Evolutionary conservation across 441 rosid genomes (phyloP).

Genomic region (Gossypium trilobum): DNA sequence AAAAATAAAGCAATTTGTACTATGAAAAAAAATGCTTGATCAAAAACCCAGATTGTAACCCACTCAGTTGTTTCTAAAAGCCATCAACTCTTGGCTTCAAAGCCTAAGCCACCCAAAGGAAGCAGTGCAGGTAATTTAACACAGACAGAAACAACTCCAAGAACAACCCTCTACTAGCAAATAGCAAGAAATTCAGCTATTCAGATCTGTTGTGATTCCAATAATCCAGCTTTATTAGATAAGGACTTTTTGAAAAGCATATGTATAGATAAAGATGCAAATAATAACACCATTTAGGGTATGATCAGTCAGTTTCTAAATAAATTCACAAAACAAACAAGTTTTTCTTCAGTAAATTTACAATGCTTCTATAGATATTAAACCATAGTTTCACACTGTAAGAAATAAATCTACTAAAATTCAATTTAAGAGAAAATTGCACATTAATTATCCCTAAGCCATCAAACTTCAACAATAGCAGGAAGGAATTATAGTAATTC

Average conservation of each 20-base stretch:
- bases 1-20: not conserved
- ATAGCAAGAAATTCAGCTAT: not conserved
- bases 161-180: not conserved
- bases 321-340: not conserved
- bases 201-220: not conserved
- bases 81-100: not conserved
- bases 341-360: not conserved
- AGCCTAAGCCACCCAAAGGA: not conserved
- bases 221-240: not conserved
- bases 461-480: not conserved
- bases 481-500: not conserved
- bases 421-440: not conserved
- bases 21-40: not conserved
- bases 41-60: not conserved
- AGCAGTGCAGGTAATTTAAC: not conserved
- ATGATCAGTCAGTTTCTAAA: not conserved
- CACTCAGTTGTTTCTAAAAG: not conserved
- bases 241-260: not conserved
- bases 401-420: not conserved
- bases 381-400: not conserved
- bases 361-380: not conserved
- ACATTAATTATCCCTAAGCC: not conserved
- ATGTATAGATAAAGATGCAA: not conserved
- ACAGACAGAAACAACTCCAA: not conserved
- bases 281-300: not conserved